Percentiles rank a stretch among this genome's conserved stretches.
Conservation (phyloP, 2,329 filamentous ascomycete genomes). For the Didymellaceae sp. region DNA sequence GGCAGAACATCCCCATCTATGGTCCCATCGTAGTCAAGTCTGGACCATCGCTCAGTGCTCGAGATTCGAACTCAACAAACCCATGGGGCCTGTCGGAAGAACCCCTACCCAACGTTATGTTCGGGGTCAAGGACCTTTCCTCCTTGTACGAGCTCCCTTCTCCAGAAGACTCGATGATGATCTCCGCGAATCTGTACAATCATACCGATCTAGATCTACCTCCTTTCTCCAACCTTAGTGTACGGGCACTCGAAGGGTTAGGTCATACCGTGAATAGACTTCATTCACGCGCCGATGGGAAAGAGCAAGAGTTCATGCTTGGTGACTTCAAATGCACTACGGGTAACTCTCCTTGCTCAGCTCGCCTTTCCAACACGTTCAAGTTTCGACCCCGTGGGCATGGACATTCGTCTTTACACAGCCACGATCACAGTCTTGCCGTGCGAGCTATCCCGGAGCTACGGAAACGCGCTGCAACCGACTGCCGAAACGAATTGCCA, state of each 20-base stretch:
- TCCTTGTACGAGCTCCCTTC: not conserved
- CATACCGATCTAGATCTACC: not conserved
- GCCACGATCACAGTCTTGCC: not conserved
- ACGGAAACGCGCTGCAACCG: not conserved
- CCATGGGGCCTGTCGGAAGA: not conserved
- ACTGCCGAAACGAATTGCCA: not conserved
- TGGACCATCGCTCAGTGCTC: not conserved
- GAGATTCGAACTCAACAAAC: not conserved
- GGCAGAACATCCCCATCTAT: not conserved
- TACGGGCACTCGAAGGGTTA: not conserved
- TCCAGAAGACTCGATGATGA: not conserved
- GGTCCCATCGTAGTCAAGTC: not conserved
- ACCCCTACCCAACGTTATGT: not conserved
- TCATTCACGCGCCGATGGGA: not conserved
- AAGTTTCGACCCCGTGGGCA: not conserved
- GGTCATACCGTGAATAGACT: not conserved
- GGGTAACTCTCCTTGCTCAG: not conserved
- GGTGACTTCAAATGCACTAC: not conserved
- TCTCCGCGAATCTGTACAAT: not conserved
- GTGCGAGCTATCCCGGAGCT: not conserved
- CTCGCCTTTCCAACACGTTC: not conserved
- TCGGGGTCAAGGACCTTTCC: not conserved
- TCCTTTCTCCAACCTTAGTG: not conserved
- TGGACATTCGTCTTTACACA: not conserved
- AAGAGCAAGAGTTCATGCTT: not conserved